These are phyloP conservation scores for Nitzschia inconspicua DNA, from an alignment of 108 stramenopile species.

Conservation along the genomic window DNA sequence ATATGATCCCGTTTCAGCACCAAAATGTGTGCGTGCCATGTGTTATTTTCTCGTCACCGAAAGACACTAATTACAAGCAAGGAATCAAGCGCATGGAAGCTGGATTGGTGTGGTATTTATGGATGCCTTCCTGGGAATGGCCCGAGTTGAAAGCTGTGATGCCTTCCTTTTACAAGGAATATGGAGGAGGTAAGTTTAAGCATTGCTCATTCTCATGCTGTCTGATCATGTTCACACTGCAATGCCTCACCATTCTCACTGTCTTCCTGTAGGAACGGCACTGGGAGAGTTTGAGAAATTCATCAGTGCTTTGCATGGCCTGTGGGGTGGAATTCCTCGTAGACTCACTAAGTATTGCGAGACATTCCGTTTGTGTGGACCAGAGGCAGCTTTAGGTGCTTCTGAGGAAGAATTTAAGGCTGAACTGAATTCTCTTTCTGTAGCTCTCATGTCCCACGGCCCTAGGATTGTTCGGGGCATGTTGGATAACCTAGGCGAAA, in stretches of 20 bases:
- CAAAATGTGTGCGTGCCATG: background rate
- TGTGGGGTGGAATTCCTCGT: background rate
- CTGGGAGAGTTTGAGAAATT: too few relatives aligned
- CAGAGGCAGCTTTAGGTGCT: background rate
- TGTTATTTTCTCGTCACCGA: constrained; percentile 4
- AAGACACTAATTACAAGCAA: constrained; percentile 8
- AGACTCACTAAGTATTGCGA: background rate
- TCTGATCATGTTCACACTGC: background rate
- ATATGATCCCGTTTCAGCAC: background rate
- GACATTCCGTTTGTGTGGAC: background rate
- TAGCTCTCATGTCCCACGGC: background rate
- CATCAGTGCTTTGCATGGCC: background rate
- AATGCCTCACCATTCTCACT: background rate
- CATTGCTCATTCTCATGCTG: background rate
- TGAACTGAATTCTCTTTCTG: background rate
- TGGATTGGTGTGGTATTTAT: background rate
- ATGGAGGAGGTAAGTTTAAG: background rate
- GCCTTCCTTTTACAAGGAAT: background rate
- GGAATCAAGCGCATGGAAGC: background rate
- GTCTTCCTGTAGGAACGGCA: background rate
- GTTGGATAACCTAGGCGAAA: background rate
- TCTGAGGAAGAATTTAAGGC: background rate
- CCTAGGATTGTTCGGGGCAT: background rate
- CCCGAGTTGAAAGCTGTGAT: background rate
- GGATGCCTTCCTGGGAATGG: constrained; percentile 5